Evolutionary conservation across 2,329 filamentous ascomycete genomes (phyloP).

Genomic region (Dactylellina leptospora): DNA sequence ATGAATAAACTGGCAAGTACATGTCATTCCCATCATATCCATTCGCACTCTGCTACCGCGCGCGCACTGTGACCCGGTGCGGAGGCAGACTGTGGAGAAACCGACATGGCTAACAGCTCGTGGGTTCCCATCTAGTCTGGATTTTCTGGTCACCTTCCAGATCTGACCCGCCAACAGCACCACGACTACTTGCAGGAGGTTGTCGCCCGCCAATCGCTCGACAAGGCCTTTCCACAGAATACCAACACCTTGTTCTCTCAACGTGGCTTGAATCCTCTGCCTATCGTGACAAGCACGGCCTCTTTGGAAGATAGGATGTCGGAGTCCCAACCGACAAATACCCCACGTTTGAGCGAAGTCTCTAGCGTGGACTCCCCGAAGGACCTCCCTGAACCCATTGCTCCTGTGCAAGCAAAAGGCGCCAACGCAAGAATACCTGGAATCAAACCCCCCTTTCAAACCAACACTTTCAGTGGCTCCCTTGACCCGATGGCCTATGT

Average conservation of each 20-base stretch:
- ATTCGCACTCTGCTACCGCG: not conserved
- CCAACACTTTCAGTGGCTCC: constrained; percentile 45
- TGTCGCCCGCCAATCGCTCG: constrained; percentile 50
- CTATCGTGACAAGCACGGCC: constrained; percentile 47
- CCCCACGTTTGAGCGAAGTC: constrained; percentile 57
- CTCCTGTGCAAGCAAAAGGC: constrained; percentile 39
- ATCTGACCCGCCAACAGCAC: constrained; percentile 53
- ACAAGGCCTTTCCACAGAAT: constrained; percentile 39
- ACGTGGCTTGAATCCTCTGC: constrained; percentile 51
- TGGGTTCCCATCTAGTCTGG: constrained; percentile 29
- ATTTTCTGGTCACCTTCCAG: constrained; percentile 54
- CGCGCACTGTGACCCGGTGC: not conserved
- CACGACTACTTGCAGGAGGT: constrained; percentile 52
- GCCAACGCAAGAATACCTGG: constrained; percentile 51
- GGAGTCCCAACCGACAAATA: constrained; percentile 55
- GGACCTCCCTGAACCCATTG: constrained; percentile 54
- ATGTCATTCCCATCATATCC: not conserved
- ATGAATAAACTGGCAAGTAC: constrained; percentile 53
- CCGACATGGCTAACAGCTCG: constrained; percentile 27
- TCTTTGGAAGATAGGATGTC: constrained; percentile 53
- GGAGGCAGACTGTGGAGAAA: not conserved
- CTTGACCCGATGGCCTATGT: constrained; percentile 51
- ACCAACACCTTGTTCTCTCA: constrained; percentile 51
- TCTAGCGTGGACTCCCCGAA: constrained; percentile 57
- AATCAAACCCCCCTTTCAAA: constrained; percentile 49